phyloP scores from a whole-genome alignment of 1,284 basidiomycete genomes.

The Trametes polyzona region DNA sequence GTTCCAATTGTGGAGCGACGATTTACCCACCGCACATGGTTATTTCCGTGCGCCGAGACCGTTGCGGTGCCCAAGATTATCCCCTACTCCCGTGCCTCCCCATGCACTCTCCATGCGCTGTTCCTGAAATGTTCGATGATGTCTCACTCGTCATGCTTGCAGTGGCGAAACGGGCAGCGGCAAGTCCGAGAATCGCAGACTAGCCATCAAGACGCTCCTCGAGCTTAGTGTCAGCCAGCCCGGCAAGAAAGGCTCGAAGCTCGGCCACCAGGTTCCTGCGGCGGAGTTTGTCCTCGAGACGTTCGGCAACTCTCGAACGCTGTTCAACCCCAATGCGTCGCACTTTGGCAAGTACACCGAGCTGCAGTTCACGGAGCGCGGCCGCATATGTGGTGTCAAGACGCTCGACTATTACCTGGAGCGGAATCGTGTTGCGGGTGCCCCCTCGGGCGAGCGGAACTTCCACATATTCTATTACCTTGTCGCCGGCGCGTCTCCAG shows the following conservation, averaged over 20 bases:
- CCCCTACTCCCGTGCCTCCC: neutral
- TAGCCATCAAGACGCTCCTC: slow-evolving; percentile 90
- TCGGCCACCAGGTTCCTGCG: slow-evolving; percentile 85
- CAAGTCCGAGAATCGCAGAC: slow-evolving; percentile 88
- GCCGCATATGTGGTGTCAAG: slow-evolving; percentile 88
- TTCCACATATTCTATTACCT: slow-evolving; percentile 99
- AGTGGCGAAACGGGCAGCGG: slow-evolving; percentile 94
- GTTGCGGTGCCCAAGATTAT: neutral
- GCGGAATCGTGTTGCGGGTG: slow-evolving; percentile 79
- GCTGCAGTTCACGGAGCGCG: slow-evolving; percentile 91
- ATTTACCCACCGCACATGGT: neutral
- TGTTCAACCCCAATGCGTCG: slow-evolving; percentile 91
- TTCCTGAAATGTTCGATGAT: neutral
- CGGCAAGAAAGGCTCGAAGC: slow-evolving; percentile 93
- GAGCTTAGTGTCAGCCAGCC: slow-evolving; percentile 87
- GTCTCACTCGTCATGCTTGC: slow-evolving; percentile 11
- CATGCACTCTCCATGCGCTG: neutral
- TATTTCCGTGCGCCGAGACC: neutral
- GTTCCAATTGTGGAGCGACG: neutral
- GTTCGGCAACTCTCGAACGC: slow-evolving; percentile 89
- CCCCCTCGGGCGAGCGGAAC: slow-evolving; percentile 87
- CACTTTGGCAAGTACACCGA: slow-evolving; percentile 94
- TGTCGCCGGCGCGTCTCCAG: slow-evolving; percentile 84
- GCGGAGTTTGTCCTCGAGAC: slow-evolving; percentile 95
- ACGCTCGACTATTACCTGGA: slow-evolving; percentile 98